These are phyloP conservation scores for Hericium coralloides DNA, from an alignment of 768 basidiomycete species.

Conservation along the genomic window DNA sequence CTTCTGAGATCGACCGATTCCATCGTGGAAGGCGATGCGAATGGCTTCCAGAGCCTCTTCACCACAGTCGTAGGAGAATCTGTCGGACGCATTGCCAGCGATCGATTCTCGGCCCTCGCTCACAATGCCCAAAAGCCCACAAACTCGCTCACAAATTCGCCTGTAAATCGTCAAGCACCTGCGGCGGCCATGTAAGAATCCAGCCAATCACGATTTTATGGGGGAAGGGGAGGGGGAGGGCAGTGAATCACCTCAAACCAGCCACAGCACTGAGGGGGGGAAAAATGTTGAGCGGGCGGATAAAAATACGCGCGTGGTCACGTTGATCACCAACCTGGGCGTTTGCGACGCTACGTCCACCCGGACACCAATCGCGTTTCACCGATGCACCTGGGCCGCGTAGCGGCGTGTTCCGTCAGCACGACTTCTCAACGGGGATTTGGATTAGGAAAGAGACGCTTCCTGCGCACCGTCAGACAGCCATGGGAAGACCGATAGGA, in stretches of 20 bases:
- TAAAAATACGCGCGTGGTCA: no score
- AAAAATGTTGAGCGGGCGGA: no score
- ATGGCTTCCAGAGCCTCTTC: background rate
- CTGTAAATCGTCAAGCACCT: background rate
- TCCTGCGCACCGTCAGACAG: background rate
- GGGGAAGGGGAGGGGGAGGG: no score
- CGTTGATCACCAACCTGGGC: no score
- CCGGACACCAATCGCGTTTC: background rate
- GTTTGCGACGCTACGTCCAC: background rate
- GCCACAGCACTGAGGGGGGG: background rate
- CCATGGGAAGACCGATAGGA: background rate
- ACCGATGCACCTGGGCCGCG: background rate
- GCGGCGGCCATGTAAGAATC: background rate
- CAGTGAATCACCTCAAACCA: background rate
- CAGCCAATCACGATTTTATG: background rate
- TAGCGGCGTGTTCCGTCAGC: background rate
- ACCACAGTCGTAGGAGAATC: background rate
- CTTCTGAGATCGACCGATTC: background rate
- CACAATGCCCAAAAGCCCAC: background rate
- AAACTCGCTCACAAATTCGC: background rate
- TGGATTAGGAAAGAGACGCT: no score
- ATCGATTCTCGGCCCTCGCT: background rate
- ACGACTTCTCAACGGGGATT: background rate
- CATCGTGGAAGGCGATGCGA: background rate
- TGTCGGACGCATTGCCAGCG: slow-evolving; percentile 2